Evolutionary conservation across 768 basidiomycete species (phyloP).

Genomic region (Phaeolepiota aurea): DNA sequence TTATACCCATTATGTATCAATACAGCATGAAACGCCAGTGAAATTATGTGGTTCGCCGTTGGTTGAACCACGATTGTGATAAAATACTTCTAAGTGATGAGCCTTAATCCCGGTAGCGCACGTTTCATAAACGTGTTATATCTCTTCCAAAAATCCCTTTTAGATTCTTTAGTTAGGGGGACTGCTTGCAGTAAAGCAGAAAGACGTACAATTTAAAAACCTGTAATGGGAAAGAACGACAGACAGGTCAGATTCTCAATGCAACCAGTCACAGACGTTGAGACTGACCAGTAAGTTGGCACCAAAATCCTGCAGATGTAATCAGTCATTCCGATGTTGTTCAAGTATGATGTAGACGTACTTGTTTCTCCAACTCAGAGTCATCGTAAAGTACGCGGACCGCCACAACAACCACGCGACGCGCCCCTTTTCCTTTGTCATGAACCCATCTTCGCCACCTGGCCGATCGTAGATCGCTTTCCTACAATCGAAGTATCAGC

Average conservation of each 20-base stretch:
- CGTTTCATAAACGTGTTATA: conserved; percentile 54
- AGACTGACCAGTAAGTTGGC: conserved; percentile 55
- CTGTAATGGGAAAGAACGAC: conserved; percentile 21
- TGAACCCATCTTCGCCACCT: conserved; percentile 33
- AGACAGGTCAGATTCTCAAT: conserved; percentile 3
- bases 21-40: too few relatives aligned
- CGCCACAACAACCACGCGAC: conserved; percentile 77
- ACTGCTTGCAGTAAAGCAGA: conserved; percentile 7
- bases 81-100: too few relatives aligned
- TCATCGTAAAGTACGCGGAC: conserved; percentile 75
- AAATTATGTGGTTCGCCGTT: too few relatives aligned
- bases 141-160: conserved; percentile 73
- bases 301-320: conserved; percentile 63
- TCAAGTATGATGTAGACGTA: conserved; percentile 19
- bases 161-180: conserved; percentile 4
- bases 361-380: conserved; percentile 66
- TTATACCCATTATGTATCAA: too few relatives aligned
- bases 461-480: conserved; percentile 73
- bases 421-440: conserved; percentile 56
- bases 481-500: conserved; percentile 27
- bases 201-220: conserved; percentile 59
- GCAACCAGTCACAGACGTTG: conserved; percentile 6
- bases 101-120: too few relatives aligned
- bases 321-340: too few relatives aligned
- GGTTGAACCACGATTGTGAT: too few relatives aligned